Conservation (phyloP, 768 basidiomycete genomes). For the Trametes cubensis region DNA sequence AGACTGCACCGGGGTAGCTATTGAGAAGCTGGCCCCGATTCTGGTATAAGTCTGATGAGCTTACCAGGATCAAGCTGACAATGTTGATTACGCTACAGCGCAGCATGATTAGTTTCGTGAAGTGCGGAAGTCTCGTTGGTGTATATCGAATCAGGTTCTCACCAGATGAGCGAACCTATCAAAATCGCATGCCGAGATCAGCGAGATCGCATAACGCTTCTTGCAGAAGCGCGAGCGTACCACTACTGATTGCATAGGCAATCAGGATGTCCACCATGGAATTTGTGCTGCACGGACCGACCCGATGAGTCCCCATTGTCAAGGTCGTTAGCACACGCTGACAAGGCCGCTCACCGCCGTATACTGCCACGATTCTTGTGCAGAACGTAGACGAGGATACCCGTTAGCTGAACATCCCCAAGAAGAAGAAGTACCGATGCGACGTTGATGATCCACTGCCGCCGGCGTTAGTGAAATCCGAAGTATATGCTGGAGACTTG, state of each 20-base stretch:
- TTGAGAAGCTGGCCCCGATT: too few relatives aligned
- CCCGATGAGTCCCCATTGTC: too few relatives aligned
- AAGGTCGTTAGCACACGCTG: too few relatives aligned
- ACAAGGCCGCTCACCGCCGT: neutral
- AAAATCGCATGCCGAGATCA: neutral
- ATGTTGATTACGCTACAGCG: too few relatives aligned
- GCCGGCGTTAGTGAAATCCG: neutral
- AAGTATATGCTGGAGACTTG: too few relatives aligned
- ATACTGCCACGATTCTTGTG: neutral
- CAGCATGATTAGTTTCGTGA: too few relatives aligned
- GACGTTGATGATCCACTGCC: neutral
- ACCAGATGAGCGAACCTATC: neutral
- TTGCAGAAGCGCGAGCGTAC: neutral
- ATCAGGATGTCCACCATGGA: constrained; percentile 4
- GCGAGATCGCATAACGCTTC: too few relatives aligned
- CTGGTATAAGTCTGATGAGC: too few relatives aligned
- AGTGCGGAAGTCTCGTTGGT: too few relatives aligned
- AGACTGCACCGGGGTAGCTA: too few relatives aligned
- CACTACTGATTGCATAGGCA: neutral
- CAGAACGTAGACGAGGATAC: constrained; percentile 1
- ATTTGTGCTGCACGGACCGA: neutral
- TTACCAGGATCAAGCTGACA: too few relatives aligned
- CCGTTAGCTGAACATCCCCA: neutral
- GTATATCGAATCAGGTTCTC: neutral
- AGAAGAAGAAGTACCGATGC: neutral